These are phyloP conservation scores for Cornus controversa DNA, from an alignment of 148 eudicot genomes.

Conservation along the genomic window DNA sequence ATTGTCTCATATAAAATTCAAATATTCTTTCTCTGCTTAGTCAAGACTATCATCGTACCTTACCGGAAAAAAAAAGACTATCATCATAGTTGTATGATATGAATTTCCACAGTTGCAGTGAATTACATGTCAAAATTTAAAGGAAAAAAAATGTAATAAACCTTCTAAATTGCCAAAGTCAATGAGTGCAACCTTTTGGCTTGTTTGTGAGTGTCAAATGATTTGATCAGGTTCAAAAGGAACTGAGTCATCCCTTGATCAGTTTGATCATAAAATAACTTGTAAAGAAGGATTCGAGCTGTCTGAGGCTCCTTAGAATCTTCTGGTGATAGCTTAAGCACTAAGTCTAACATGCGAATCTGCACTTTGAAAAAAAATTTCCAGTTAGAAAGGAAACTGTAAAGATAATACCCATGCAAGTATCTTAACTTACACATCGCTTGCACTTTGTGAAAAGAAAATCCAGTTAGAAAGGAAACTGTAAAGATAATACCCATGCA, in stretches of 20 bases:
- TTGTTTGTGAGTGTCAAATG: slow-evolving; percentile 86
- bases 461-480: not conserved
- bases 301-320: slow-evolving; percentile 84
- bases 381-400: not conserved
- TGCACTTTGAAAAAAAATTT: slow-evolving; percentile 30
- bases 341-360: slow-evolving; percentile 93
- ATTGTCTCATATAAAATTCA: not conserved
- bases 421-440: not conserved
- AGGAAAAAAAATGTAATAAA: not conserved
- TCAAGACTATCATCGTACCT: not conserved
- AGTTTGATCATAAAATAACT: slow-evolving; percentile 97
- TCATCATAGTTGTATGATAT: not conserved
- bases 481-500: not conserved
- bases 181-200: slow-evolving; percentile 65
- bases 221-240: slow-evolving; percentile 73
- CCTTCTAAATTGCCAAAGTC: not conserved
- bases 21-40: not conserved
- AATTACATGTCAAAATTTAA: not conserved
- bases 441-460: slow-evolving; percentile 35
- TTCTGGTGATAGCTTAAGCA: slow-evolving; percentile 81
- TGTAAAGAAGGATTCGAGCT: slow-evolving; percentile 82
- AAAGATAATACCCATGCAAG: not conserved
- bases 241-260: slow-evolving; percentile 96
- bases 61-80: too few relatives aligned
- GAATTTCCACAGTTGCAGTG: not conserved